Evolutionary conservation across 805 yeast species (phyloP).

Genomic region (Nakazawaea molendinolei): DNA sequence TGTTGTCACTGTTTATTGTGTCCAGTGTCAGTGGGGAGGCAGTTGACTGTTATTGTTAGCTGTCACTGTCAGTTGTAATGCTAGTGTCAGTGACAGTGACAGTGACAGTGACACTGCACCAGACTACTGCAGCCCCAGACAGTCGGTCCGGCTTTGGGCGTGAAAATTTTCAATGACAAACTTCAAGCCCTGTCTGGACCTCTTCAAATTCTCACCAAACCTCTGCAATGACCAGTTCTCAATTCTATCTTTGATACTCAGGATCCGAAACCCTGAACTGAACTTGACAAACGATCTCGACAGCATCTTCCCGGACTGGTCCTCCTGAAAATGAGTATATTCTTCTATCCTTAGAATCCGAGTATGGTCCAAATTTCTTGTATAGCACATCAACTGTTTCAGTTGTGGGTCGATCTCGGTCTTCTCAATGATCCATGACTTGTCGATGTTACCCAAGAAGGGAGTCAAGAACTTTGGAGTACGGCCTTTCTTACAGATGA

Average conservation of each 20-base stretch:
- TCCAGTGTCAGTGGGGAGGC: too few relatives aligned
- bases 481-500: conserved; percentile 73
- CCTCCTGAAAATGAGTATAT: conserved; percentile 46
- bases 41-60: too few relatives aligned
- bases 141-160: too few relatives aligned
- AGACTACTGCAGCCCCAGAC: too few relatives aligned
- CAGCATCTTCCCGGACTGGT: conserved; percentile 18
- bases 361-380: conserved; percentile 80
- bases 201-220: conserved; percentile 60
- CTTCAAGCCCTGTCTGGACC: conserved; percentile 66
- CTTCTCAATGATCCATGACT: conserved; percentile 78
- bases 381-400: conserved; percentile 56
- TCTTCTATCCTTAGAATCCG: conserved; percentile 76
- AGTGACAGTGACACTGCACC: too few relatives aligned
- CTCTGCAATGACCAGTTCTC: conserved; percentile 75
- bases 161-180: conserved; percentile 67
- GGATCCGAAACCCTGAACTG: conserved; percentile 55
- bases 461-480: conserved; percentile 77
- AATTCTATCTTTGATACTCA: conserved; percentile 63
- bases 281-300: conserved; percentile 54
- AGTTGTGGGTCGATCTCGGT: conserved; percentile 61
- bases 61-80: too few relatives aligned
- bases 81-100: too few relatives aligned
- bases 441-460: conserved; percentile 60
- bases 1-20: too few relatives aligned